Evolutionary conservation across 257 asterid species (phyloP), one percentile per base, ranked within the genome.

Genomic region (Jasminum sambac): DNA sequence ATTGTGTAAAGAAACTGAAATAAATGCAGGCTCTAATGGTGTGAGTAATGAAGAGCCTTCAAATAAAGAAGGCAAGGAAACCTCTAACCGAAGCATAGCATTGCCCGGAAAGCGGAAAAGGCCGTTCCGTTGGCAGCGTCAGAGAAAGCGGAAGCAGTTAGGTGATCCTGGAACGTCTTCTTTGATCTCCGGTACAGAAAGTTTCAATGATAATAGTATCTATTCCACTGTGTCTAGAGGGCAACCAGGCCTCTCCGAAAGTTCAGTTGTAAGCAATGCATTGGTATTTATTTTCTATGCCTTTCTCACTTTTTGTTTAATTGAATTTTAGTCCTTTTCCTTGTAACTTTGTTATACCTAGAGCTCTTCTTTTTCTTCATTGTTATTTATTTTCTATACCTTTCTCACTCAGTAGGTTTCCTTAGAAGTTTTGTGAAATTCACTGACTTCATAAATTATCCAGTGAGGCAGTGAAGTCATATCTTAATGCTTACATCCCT

Each of bases 61-160:
- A 69, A 68, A 34, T 36, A 24, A 55, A 23, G 66, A 71, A 24
- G 4, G 67, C 71, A 86, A 72, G 58, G 77, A 57, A 72, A 60
- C 74, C 82, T 77, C 80, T 57, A 76, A 82, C 66, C 75, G 48
- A 52, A 69, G 64, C 62, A 60, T 39, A 66, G 66, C 24, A 58
- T 66, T 46, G 64, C 57, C 79, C n/a, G 77, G 67, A 72, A 90
- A 93, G 85, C 85, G 83, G 75, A 70, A 8, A 63, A 81, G 97
- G 67, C 77, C 64, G 79, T 76, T 46, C 73, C 72, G 85, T 59
- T 84, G 95, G 96, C 90, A 80, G 77, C 91, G 96, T 14, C 83
- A 65, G 30, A 86, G 89, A 80, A 86, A 87, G 69, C 80, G 61
- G 46, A 69, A 75, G 72, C 84, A 72, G 79, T 83, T 82, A 77